Evolutionary conservation across 176 grass and related monocot genomes (phyloP), one percentile per base, ranked within the genome.

Genomic region (Carex myosuroides): DNA sequence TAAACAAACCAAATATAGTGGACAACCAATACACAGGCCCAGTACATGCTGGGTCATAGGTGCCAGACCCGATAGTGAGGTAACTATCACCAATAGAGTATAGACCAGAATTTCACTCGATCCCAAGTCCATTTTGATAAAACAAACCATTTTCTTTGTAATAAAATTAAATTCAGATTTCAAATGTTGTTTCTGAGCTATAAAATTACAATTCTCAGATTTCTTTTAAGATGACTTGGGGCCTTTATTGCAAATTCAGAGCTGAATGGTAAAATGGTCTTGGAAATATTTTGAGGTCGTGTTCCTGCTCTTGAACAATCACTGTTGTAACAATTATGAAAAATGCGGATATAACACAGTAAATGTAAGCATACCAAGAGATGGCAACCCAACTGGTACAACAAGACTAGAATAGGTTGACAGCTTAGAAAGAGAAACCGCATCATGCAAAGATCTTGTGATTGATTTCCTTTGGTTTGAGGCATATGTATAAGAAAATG

Each of bases 361-460:
- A 61, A 60, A 84, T 37, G 22, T 63, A 75, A 90, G 84, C 86
- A 17, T 94, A 95, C 96, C 92, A 85, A 99, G 78, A 86, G 96
- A 95, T 89, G 89, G 87, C 60, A 86, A 65, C 82, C 96, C 93
- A 60, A 99, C 85, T 46, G 96, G 93, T 81, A 92, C 86, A 90
- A 94, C 90, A 84, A 95, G 89, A 70, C 91, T 90, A 87, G 86
- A 94, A 70, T 80, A 95, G 50, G 83, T 89, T 9, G 93, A 91
- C 29, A 99, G 88, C 88, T 91, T 99, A 39, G 96, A 84, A 85
- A 98, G 87, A 79, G 96, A 95, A 44, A 99, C 83, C 9, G 91
- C 88, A 48, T 99, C 93, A 79, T 99, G 93, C 48, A 99, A 82
- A 72, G 83, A 86, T 94, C 89, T 92, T 71, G 82, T 71, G 63